phyloP scores from a whole-genome alignment of 768 basidiomycete species.

The Roridomyces roridus region DNA sequence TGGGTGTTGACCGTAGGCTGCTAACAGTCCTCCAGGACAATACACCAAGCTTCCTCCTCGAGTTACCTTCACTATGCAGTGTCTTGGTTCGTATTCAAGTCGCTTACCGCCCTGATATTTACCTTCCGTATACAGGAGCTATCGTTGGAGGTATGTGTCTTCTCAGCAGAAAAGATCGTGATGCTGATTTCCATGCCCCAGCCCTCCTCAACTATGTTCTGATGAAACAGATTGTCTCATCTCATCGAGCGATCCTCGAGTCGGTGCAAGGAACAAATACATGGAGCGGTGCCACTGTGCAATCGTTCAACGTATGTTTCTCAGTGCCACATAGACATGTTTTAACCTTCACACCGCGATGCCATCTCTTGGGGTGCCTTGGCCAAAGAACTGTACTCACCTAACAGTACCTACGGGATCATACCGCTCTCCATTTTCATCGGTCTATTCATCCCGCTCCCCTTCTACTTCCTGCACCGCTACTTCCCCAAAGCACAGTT shows the following conservation, averaged over 20 bases:
- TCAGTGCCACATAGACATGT: too few species aligned
- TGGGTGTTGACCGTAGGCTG: too few species aligned
- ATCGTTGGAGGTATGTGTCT: conserved; percentile 48
- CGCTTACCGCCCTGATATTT: too few species aligned
- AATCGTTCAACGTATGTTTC: conserved; percentile 55
- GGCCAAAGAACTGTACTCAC: conserved; percentile 52
- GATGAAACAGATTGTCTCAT: conserved; percentile 60
- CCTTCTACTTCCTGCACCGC: conserved; percentile 58
- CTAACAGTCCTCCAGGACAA: conserved; percentile 41
- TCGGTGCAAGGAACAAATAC: conserved; percentile 56
- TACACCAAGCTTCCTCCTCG: conserved; percentile 69
- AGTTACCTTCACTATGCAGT: conserved; percentile 58
- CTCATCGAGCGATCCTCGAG: conserved; percentile 53
- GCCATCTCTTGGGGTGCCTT: conserved; percentile 67
- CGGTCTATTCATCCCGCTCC: conserved; percentile 59
- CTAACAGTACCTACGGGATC: conserved; percentile 53
- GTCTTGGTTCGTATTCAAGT: background rate
- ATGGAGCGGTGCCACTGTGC: conserved; percentile 47
- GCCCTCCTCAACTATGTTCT: conserved; percentile 53
- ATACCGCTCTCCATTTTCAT: conserved; percentile 54
- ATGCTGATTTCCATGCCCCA: conserved; percentile 19
- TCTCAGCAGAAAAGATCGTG: background rate
- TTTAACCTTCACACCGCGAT: conserved; percentile 48
- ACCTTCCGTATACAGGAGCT: conserved; percentile 47
- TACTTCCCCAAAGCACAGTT: conserved; percentile 54